Evolutionary conservation across 495 filamentous ascomycete genomes (phyloP), one percentile per base, ranked within the genome.

Genomic region (Penicillium soppii): DNA sequence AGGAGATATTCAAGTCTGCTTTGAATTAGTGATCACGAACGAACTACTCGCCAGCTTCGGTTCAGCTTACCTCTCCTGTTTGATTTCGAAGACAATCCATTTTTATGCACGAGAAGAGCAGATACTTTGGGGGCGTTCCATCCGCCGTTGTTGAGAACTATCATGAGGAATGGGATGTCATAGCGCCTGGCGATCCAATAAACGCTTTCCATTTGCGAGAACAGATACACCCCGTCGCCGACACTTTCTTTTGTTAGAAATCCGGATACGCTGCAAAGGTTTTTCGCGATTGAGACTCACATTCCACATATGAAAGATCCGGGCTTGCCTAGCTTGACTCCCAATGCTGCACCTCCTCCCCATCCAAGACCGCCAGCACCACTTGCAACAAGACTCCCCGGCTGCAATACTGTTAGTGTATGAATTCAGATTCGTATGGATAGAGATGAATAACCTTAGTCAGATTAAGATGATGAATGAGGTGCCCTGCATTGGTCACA

Each of bases 351-450:
- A 43, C 91, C 91, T 7, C 90, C 90, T 15, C 86, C 90, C 91
- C 91, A 96, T n/a, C 91, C 91, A 0, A 96, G 77, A 6, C 91
- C 91, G 37, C 91, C 91, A 33, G 89, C 91, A 17, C 91, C 91
- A 62, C 91, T 62, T 12, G 41, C 59, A 35, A 62, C 29, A 0
- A 62, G 38, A 15, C 48, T 53, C 20, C 59, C 59, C 2, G 59
- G 56, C 59, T 62, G 19, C 7, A 21, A 7, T 12, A 7, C 2
- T 2, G 20, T 52, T 22, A 52, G 39, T 16, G n/a, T n/a, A 47
- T 35, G 0, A 19, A 13, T 5, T 13, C 9, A 17, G n/a, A n/a
- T 8, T 3, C 42, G 5, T 1, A 13, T 17, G 12, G 13, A 1
- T 15, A 15, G 7, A 3, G 21, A 22, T 2, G 0, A 25, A 26